Percentiles rank a stretch among this genome's conserved stretches.
Conservation (phyloP, 2,329 filamentous ascomycete species). For the Pyricularia grisea region DNA sequence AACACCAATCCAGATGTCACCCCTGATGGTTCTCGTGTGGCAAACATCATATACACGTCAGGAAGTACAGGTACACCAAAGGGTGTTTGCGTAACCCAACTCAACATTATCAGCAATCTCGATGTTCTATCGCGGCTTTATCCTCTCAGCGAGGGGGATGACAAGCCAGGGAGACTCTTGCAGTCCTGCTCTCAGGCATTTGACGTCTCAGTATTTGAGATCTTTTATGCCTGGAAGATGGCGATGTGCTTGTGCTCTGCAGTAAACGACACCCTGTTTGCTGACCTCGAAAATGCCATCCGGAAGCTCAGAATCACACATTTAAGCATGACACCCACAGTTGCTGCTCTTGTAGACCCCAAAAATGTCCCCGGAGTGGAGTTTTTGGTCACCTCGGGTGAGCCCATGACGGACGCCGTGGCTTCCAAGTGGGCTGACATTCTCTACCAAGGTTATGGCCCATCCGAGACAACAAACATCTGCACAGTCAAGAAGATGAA, state of each 20-base stretch:
- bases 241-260: conserved; percentile 74
- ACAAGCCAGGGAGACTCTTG: conserved; percentile 48
- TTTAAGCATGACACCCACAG: conserved; percentile 76
- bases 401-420: conserved; percentile 66
- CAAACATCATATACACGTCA: conserved; percentile 76
- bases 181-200: conserved; percentile 81
- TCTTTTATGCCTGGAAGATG: conserved; percentile 73
- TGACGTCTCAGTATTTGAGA: conserved; percentile 83
- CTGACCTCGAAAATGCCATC: conserved; percentile 61
- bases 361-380: conserved; percentile 58
- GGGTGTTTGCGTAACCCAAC: conserved; percentile 67
- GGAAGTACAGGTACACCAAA: conserved; percentile 77
- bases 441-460: conserved; percentile 75
- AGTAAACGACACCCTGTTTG: conserved; percentile 64
- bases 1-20: conserved; percentile 21
- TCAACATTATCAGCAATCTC: conserved; percentile 71
- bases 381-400: conserved; percentile 74
- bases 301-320: conserved; percentile 60
- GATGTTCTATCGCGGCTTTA: conserved; percentile 57
- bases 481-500: conserved; percentile 64
- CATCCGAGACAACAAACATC: conserved; percentile 81
- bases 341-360: conserved; percentile 66
- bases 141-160: conserved; percentile 30
- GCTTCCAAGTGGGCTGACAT: conserved; percentile 58
- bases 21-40: conserved; percentile 40